Evolutionary conservation across 148 eudicot genomes (phyloP).

Genomic region (Tetragonia tetragonoides): DNA sequence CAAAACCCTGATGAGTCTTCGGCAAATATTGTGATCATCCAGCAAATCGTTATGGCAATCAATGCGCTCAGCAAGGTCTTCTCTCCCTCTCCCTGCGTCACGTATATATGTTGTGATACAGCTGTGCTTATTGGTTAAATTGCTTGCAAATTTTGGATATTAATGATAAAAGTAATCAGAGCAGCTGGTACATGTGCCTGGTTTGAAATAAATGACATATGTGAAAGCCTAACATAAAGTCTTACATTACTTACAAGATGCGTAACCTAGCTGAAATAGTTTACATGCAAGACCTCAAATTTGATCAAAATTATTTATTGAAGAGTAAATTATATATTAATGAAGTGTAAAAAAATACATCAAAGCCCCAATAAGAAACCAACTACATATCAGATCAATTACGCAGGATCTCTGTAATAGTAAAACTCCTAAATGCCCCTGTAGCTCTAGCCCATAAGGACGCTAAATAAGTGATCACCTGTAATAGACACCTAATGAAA

Average conservation of each 20-base stretch:
- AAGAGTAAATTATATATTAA: no score
- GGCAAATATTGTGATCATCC: conserved; percentile 52
- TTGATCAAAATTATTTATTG: no score
- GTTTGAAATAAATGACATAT: neutral
- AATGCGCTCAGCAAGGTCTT: conserved; percentile 96
- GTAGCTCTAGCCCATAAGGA: no score
- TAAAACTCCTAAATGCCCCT: no score
- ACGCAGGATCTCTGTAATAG: no score
- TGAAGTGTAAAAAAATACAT: no score
- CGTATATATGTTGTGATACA: neutral
- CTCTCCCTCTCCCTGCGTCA: conserved; percentile 1
- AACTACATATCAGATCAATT: no score
- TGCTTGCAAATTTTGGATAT: neutral
- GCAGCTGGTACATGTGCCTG: neutral
- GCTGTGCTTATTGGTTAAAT: neutral
- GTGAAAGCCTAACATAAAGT: neutral
- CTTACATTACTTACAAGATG: neutral
- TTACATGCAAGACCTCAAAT: neutral
- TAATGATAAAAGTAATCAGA: neutral
- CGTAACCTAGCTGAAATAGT: no score
- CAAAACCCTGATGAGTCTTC: conserved; percentile 54
- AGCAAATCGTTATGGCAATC: conserved; percentile 89
- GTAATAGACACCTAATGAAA: no score
- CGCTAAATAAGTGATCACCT: no score
- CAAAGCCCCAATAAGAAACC: no score